Base-by-base conservation (phyloP, 2,329 filamentous ascomycete species). In the Exophiala dermatitidis region DNA sequence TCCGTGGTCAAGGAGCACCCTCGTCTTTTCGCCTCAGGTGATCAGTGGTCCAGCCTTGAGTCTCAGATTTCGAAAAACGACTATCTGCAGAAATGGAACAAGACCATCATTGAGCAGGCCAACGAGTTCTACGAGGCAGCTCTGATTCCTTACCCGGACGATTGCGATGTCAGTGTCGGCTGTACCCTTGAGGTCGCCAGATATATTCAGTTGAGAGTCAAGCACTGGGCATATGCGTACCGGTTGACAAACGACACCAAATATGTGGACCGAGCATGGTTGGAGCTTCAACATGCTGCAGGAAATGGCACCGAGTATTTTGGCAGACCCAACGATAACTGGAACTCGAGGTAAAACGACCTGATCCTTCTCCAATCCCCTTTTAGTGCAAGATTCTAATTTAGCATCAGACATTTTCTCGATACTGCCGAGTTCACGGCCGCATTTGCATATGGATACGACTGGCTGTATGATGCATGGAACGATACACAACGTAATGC, bases 281-380 rank as follows among this genome's bases (percentile, higher is more conserved):
- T 40, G 34, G 46, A 48, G 36, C 33, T 48, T 48, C 46, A 48
- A 40, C 46, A 48, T 5, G 46, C 46, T n/a, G 33, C 46, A 30
- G 46, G 46, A 29, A 48, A 48, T 33, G n/a, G 12, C 34, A 29
- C 33, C 46, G 46, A 48, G 12, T 48, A 48, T 48, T 48, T 48
- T 40, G 46, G 46, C 46, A 19, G 28, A 36, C 33, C 46, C 6
- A 36, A 36, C 4, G 36, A 48, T 41, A 48, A 48, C 46, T 48
- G 46, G 46, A 48, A 48, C 34, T 48, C 46, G 46, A 38, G 46
- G 46, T 48, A 48, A n/a, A n/a, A n/a, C n/a, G n/a, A n/a, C n/a
- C n/a, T n/a, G n/a, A n/a, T n/a, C n/a, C n/a, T n/a, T n/a, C n/a
- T n/a, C n/a, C n/a, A n/a, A n/a, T n/a, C n/a, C n/a, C 12, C 46